These are phyloP conservation scores for Yarrowia galli DNA, from an alignment of 1,139 yeast genomes.

Conservation along the genomic window DNA sequence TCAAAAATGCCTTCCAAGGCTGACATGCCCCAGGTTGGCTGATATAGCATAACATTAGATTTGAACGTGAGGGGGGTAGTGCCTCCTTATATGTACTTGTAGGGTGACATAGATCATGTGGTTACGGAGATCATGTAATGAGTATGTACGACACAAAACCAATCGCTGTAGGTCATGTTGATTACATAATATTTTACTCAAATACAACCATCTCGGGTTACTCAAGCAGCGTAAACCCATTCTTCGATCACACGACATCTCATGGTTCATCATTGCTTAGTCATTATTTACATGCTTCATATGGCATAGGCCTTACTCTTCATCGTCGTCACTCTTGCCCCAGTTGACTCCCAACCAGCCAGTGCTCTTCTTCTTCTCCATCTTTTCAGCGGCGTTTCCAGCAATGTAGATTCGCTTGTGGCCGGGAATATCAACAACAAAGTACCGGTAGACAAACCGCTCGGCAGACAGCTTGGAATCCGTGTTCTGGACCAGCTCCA, in stretches of 20 bases:
- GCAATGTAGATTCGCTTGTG: conserved; percentile 66
- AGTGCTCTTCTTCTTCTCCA: conserved; percentile 48
- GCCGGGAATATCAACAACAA: conserved; percentile 80
- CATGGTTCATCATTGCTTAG: background rate
- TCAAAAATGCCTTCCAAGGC: conserved; percentile 31
- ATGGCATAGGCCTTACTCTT: background rate
- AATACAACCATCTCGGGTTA: too few relatives aligned
- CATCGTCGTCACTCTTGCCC: conserved; percentile 69
- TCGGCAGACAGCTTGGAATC: conserved; percentile 43
- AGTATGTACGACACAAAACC: too few relatives aligned
- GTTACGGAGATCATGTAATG: too few relatives aligned
- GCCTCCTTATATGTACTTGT: background rate
- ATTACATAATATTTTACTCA: too few relatives aligned
- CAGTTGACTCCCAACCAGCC: conserved; percentile 84
- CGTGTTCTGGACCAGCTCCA: conserved; percentile 66
- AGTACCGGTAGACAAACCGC: conserved; percentile 71
- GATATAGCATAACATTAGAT: conserved; percentile 38
- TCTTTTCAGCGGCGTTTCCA: conserved; percentile 18
- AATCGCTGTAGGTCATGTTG: too few relatives aligned
- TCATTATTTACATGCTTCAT: conserved; percentile 32
- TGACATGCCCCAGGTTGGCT: too few relatives aligned
- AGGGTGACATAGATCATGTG: too few relatives aligned
- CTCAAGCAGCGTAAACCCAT: too few relatives aligned
- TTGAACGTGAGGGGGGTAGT: background rate
- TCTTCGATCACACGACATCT: too few relatives aligned